phyloP scores from a whole-genome alignment of 1,284 basidiomycete species.

The Ceraceosorus guamensis region DNA sequence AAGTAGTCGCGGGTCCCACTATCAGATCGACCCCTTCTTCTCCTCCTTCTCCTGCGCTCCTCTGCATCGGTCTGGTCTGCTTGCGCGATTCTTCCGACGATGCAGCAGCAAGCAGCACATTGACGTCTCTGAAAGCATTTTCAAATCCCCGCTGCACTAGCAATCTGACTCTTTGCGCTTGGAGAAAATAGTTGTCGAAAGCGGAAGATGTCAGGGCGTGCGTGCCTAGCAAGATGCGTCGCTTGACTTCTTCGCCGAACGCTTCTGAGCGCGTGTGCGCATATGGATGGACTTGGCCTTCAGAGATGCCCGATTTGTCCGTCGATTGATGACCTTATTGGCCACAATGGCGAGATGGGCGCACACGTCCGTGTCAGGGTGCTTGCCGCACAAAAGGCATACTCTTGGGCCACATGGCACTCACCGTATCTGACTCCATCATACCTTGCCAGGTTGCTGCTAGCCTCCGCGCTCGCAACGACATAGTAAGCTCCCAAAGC shows the following conservation, averaged over 20 bases:
- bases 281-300: constrained; percentile 12
- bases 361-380: too few species aligned
- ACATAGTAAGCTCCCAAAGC: constrained; percentile 92
- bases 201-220: constrained; percentile 77
- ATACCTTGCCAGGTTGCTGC: constrained; percentile 83
- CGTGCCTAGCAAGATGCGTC: constrained; percentile 81
- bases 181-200: constrained; percentile 92
- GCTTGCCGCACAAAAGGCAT: constrained; percentile 49
- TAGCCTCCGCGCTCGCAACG: constrained; percentile 85
- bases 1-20: constrained; percentile 59
- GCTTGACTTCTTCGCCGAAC: constrained; percentile 79
- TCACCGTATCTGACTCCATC: constrained; percentile 66
- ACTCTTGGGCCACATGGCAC: constrained; percentile 21
- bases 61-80: constrained; percentile 50
- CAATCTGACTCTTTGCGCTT: constrained; percentile 73
- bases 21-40: constrained; percentile 64
- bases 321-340: background rate
- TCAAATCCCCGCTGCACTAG: constrained; percentile 69
- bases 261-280: constrained; percentile 52
- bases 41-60: background rate
- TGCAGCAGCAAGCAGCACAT: constrained; percentile 49
- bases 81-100: constrained; percentile 11
- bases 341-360: too few species aligned
- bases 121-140: constrained; percentile 59
- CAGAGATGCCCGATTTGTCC: background rate